Conservation (phyloP, 129 eudicot species). For the Sambucus nigra region DNA sequence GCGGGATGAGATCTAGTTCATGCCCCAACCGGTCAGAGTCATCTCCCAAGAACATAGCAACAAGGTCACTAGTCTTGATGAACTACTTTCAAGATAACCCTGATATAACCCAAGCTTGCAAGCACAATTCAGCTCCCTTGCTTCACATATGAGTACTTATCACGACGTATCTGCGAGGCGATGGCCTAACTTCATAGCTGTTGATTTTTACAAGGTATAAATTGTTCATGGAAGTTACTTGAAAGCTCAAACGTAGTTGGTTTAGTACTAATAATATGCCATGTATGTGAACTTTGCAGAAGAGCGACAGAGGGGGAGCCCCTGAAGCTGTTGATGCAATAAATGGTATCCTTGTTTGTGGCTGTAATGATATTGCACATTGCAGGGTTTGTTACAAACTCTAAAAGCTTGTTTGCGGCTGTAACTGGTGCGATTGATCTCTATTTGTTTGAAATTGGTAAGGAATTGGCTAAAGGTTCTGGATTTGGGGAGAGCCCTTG, state of each 20-base stretch:
- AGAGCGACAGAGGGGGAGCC: slow-evolving; percentile 92
- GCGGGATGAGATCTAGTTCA: slow-evolving; percentile 61
- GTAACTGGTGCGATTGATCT: no score
- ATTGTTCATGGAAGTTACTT: not conserved
- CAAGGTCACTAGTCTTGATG: slow-evolving; percentile 72
- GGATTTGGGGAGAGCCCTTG: no score
- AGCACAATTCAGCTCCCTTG: slow-evolving; percentile 75
- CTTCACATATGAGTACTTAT: slow-evolving; percentile 62
- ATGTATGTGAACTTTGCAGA: slow-evolving; percentile 27
- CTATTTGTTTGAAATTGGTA: no score
- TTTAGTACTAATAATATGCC: not conserved
- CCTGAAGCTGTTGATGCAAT: slow-evolving; percentile 85
- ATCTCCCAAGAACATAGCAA: slow-evolving; percentile 50
- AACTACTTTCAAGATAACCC: slow-evolving; percentile 79
- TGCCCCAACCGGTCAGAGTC: slow-evolving; percentile 95
- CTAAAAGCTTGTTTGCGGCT: not conserved
- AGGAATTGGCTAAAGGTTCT: no score
- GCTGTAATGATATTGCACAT: slow-evolving; percentile 43
- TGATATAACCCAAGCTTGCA: slow-evolving; percentile 72
- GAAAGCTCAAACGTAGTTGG: not conserved
- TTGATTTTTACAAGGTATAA: slow-evolving; percentile 84
- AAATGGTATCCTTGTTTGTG: slow-evolving; percentile 75
- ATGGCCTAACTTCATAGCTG: slow-evolving; percentile 93
- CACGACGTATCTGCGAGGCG: slow-evolving; percentile 49
- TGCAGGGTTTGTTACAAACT: slow-evolving; percentile 52